These are phyloP conservation scores for Ceratocystis papillata DNA, from an alignment of 2,329 filamentous ascomycete species.

Conservation along the genomic window DNA sequence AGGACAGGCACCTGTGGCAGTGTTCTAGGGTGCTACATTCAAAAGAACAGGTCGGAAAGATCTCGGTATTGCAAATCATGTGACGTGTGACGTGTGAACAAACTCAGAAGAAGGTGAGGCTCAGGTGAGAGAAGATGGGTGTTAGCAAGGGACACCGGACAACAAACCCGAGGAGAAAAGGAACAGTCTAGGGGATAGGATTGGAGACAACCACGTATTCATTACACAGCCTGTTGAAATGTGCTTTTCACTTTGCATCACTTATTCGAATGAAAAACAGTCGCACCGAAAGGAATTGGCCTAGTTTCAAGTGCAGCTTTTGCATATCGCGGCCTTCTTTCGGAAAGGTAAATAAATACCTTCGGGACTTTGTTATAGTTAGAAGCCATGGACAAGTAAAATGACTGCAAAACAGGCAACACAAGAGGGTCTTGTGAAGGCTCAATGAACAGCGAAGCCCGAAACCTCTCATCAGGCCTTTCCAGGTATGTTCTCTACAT, in stretches of 20 bases:
- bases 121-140: background rate
- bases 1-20: background rate
- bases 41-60: background rate
- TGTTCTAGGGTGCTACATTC: background rate
- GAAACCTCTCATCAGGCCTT: too few species aligned
- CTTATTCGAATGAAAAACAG: too few species aligned
- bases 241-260: too few species aligned
- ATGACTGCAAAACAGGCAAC: background rate
- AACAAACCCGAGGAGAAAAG: slow-evolving; percentile 4
- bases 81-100: slow-evolving; percentile 2
- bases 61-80: slow-evolving; percentile 6
- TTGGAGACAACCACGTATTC: background rate
- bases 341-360: too few species aligned
- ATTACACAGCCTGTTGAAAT: too few species aligned
- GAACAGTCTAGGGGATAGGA: background rate
- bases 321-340: too few species aligned
- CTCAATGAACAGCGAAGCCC: too few species aligned
- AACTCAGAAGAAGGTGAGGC: slow-evolving; percentile 3
- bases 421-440: background rate
- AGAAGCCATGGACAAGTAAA: background rate
- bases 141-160: background rate
- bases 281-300: too few species aligned
- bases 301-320: too few species aligned
- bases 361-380: too few species aligned
- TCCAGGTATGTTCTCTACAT: background rate